Evolutionary conservation across 139 green algal species (phyloP), one percentile per base, ranked within the genome.

Genomic region (Chlorella sp.): DNA sequence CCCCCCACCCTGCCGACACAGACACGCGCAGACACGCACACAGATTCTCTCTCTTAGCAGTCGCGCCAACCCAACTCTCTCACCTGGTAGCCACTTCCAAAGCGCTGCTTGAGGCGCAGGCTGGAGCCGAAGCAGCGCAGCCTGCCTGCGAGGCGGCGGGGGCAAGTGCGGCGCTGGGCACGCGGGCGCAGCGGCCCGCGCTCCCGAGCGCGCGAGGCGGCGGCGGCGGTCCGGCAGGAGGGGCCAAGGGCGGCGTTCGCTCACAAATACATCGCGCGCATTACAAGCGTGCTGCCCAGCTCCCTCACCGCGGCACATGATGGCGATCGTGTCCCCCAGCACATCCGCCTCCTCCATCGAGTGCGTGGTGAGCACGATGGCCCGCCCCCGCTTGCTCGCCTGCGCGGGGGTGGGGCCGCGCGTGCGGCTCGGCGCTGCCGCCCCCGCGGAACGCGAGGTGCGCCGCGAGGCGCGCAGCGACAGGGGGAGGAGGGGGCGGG

Each of bases 291-390:
- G n/a, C n/a, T n/a, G n/a, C n/a, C n/a, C n/a, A n/a, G n/a, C n/a
- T n/a, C n/a, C n/a, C n/a, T n/a, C n/a, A n/a, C 95, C 95, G 17
- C 88, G 77, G 6, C 93, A 94, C 93, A 99, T 98, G 86, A 99
- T 97, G 58, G 82, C 94, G 64, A 99, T 92, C 42, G 89, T 81
- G 87, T 97, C 92, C 19, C 91, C 93, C 66, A 98, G 87, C 31
- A 97, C 94, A 81, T 98, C 95, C 11, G 95, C 96, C 84, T 98
- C 95, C 87, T 98, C 93, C 95, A 99, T 99, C 59, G 61, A 88
- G 88, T 99, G 95, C 9, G 95, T 98, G 35, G 95, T 99, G 58
- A 99, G 87, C 42, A 99, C 83, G 51, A 97, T 92, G 69, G 90
- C 93, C 6, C 90, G 87, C 6, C 85, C 84, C 5, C 64, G 8